phyloP scores from a whole-genome alignment of 2,329 filamentous ascomycete genomes.

The Cordyceps cicadae region DNA sequence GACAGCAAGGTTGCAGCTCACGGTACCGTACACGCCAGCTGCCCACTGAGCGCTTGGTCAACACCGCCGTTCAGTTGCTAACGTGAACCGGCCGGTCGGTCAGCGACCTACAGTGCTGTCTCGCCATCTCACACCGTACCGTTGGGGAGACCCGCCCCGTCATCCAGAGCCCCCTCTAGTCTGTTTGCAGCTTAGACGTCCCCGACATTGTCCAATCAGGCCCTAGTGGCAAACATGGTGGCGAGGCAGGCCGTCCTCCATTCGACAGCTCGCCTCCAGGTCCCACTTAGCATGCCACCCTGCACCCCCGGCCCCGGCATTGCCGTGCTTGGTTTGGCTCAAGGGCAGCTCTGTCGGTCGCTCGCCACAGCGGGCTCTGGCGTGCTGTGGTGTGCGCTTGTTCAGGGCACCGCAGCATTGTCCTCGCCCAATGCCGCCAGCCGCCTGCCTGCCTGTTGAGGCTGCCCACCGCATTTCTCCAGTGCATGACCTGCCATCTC shows the following conservation, averaged over 20 bases:
- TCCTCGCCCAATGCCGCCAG: background rate
- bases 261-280: background rate
- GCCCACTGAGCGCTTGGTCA: too few species aligned
- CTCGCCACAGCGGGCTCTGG: background rate
- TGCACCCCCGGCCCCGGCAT: background rate
- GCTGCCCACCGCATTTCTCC: slow-evolving; percentile 10
- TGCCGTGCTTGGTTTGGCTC: background rate
- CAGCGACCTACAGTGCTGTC: background rate
- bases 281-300: slow-evolving; percentile 4
- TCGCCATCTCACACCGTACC: background rate
- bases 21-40: too few species aligned
- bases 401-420: background rate
- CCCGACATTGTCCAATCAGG: background rate
- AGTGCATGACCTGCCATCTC: slow-evolving; percentile 7
- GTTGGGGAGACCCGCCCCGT: background rate
- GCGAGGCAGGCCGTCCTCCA: background rate
- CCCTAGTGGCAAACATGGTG: slow-evolving; percentile 5
- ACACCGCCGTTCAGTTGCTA: background rate
- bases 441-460: background rate
- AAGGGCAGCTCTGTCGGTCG: background rate
- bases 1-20: background rate
- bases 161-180: background rate
- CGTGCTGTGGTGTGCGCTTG: background rate
- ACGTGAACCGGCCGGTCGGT: background rate
- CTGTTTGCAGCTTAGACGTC: slow-evolving; percentile 1